Percentiles rank a stretch among this genome's conserved stretches.
phyloP scores from a whole-genome alignment of 768 basidiomycete genomes.

The Boletus barrowsii region DNA sequence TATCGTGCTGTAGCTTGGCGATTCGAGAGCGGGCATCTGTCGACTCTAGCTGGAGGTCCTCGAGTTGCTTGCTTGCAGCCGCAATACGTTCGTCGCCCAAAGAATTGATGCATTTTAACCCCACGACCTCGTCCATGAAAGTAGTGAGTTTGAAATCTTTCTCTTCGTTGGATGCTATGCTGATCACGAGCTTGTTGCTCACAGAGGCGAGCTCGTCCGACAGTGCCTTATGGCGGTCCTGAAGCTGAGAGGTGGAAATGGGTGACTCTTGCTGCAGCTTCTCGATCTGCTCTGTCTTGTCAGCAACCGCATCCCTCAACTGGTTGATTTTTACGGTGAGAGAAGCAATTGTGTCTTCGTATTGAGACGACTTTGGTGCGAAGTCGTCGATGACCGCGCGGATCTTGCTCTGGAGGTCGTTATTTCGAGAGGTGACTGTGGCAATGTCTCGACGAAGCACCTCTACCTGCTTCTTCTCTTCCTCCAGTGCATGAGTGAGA shows the following conservation, averaged over 20 bases:
- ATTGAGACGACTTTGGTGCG: slow-evolving; percentile 1
- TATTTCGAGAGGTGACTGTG: not conserved
- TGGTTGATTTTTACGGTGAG: slow-evolving; percentile 1
- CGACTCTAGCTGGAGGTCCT: not conserved
- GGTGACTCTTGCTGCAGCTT: not conserved
- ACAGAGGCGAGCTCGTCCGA: not conserved
- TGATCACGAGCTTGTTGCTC: not conserved
- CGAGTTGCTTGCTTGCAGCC: not conserved
- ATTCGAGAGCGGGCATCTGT: not conserved
- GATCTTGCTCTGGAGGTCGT: not conserved
- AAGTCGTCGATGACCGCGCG: not conserved
- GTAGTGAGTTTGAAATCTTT: not conserved
- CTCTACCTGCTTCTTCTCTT: not conserved
- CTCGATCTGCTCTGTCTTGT: not conserved
- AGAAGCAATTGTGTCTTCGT: not conserved
- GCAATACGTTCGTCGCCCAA: not conserved
- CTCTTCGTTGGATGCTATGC: not conserved
- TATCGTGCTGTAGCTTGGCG: not conserved
- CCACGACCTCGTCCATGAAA: not conserved
- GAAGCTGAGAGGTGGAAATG: not conserved
- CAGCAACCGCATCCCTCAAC: not conserved
- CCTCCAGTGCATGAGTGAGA: not conserved
- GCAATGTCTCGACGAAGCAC: slow-evolving; percentile 4
- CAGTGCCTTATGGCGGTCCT: not conserved
- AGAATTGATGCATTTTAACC: not conserved